Base-by-base conservation (phyloP, 1,284 basidiomycete genomes). In the Fomitopsis betulina region DNA sequence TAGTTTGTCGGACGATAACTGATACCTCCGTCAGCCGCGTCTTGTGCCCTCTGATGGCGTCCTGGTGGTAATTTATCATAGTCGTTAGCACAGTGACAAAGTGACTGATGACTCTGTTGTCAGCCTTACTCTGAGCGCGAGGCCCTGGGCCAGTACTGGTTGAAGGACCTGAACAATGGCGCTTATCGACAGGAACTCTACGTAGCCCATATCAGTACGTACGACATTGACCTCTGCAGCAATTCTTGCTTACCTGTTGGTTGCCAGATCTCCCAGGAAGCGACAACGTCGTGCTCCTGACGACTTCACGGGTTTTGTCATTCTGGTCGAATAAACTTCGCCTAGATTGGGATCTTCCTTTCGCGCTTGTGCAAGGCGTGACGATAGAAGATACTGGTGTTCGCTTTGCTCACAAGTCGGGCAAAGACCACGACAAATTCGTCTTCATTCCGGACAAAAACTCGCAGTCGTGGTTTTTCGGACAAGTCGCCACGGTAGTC, bases 61-160 rank as follows among this genome's bases (percentile, higher is more conserved):
- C 21, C 75, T 98, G 38, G 79, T 86, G 61, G 93, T 94, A 70
- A 71, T 89, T 77, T 17, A 6, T 43, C 25, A 51, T 32, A 12
- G 1, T 51, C 23, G 3, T 35, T 5, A 4, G 17, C 6, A 27
- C 12, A 45, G 50, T 35, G 33, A 15, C 8, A 21, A 5, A 19
- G 15, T 15, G 8, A 15, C 38, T 57, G 12, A 43, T 43, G 9
- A 32, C 45, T 32, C 15, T 12, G 45, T 38, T 47, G 27, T 38
- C 63, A 95, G 90, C 85, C 95, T 0, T 99, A 93, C 75, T 91
- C 89, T 53, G 81, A 85, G 33, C 87, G 94, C 8, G 96, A 98
- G 71, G 94, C 96, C 0, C 77, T 94, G 3, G 97, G 97, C 5
- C 97, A 99, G 72, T 94, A 90, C 67, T 99, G 97, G 97, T 88